A percentile compares a stretch with the other conserved stretches of the same genome.
These are phyloP conservation scores for Akanthomyces uredinophilus DNA, from an alignment of 2,329 filamentous ascomycete genomes.

Conservation along the genomic window DNA sequence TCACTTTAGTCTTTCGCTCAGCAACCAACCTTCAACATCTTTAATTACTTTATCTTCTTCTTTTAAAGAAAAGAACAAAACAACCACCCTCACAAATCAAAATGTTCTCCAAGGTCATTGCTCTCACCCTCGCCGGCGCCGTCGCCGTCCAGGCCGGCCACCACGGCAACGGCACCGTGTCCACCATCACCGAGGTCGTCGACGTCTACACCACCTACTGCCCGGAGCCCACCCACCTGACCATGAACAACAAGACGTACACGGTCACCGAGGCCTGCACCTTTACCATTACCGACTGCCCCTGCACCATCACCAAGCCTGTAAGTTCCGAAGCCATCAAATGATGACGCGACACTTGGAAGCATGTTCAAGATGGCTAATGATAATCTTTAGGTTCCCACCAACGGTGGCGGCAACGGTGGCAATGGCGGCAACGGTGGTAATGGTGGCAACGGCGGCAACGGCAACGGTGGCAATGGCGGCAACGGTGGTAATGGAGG, in stretches of 20 bases:
- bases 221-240: conserved; percentile 45
- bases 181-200: conserved; percentile 32
- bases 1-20: conserved; percentile 2
- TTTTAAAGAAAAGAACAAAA: neutral
- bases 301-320: conserved; percentile 37
- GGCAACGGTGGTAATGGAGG: neutral
- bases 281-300: conserved; percentile 51
- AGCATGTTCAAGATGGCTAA: conserved; percentile 21
- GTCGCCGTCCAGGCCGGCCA: conserved; percentile 16
- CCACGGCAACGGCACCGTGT: conserved; percentile 16
- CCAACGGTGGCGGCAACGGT: neutral
- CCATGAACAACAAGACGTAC: conserved; percentile 46
- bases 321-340: neutral
- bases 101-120: conserved; percentile 27
- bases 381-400: conserved; percentile 19
- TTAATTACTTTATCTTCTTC: neutral
- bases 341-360: too few relatives aligned
- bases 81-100: conserved; percentile 18
- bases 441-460: neutral
- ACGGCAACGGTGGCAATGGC: neutral
- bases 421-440: neutral
- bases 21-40: neutral
- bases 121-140: conserved; percentile 23
- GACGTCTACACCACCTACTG: conserved; percentile 36
- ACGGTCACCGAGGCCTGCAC: conserved; percentile 49